Evolutionary conservation across 73 alveolate genomes (phyloP).

Genomic region (Tetrahymena borealis): DNA sequence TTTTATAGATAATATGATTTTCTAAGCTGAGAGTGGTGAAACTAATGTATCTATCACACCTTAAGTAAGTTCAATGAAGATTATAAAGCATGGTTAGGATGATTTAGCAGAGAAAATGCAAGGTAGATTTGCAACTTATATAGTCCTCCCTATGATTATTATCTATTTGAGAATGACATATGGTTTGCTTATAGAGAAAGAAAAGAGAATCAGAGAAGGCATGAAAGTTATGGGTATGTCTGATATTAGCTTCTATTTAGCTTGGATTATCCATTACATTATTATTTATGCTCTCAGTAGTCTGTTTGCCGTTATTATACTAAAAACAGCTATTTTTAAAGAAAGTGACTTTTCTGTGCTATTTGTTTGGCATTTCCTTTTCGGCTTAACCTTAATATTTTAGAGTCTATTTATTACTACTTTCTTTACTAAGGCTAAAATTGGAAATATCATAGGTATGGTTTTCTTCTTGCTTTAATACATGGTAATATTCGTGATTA

Average conservation of each 20-base stretch:
- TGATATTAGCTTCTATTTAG: slow-evolving; percentile 82
- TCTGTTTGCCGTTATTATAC: slow-evolving; percentile 54
- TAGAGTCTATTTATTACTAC: slow-evolving; percentile 68
- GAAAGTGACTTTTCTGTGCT: slow-evolving; percentile 58
- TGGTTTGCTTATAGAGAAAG: slow-evolving; percentile 72
- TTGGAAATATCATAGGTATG: slow-evolving; percentile 70
- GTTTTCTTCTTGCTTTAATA: slow-evolving; percentile 59
- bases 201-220: slow-evolving; percentile 89
- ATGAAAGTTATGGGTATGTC: slow-evolving; percentile 98
- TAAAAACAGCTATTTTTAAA: slow-evolving; percentile 1
- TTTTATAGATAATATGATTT: slow-evolving; percentile 16
- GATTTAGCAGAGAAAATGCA: slow-evolving; percentile 8
- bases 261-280: slow-evolving; percentile 80
- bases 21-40: slow-evolving; percentile 1
- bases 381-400: slow-evolving; percentile 59
- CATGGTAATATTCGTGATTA: slow-evolving; percentile 39
- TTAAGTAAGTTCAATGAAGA: background rate
- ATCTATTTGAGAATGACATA: slow-evolving; percentile 43
- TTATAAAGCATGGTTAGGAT: slow-evolving; percentile 23
- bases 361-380: slow-evolving; percentile 62
- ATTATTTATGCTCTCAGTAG: slow-evolving; percentile 68
- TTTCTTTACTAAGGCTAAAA: slow-evolving; percentile 70
- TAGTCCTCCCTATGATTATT: slow-evolving; percentile 29
- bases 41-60: background rate
- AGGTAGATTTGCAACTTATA: slow-evolving; percentile 31